Conservation (phyloP, 345 rosid species). For the Acer saccharum region DNA sequence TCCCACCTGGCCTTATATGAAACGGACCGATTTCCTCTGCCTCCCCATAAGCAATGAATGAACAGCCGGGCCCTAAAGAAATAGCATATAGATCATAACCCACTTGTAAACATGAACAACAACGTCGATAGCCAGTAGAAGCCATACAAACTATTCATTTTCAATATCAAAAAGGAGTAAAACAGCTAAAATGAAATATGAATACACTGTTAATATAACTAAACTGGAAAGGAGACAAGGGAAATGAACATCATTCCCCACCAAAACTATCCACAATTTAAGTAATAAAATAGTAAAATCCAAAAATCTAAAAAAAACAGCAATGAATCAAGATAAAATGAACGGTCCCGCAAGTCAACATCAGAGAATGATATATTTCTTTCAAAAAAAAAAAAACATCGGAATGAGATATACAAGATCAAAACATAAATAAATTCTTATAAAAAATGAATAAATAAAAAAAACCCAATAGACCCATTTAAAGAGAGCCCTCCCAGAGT, state of each 20-base stretch:
- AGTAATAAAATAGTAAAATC: neutral
- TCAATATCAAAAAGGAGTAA: too few relatives aligned
- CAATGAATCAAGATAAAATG: neutral
- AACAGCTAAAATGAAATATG: neutral
- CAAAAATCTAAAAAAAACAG: neutral
- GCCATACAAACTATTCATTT: neutral
- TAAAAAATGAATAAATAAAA: too few relatives aligned
- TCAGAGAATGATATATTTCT: slow-evolving; percentile 48
- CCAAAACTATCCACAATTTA: neutral
- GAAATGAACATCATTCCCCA: too few relatives aligned
- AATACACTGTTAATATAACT: neutral
- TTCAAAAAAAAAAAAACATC: too few relatives aligned
- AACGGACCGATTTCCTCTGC: slow-evolving; percentile 96
- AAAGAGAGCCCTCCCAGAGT: slow-evolving; percentile 70
- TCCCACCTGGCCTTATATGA: slow-evolving; percentile 74
- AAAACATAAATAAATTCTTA: too few relatives aligned
- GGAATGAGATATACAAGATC: neutral
- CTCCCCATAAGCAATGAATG: slow-evolving; percentile 82
- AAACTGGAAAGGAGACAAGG: neutral
- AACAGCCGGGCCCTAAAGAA: slow-evolving; percentile 89
- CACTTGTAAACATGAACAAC: neutral
- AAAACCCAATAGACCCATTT: slow-evolving; percentile 54
- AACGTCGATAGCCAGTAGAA: neutral
- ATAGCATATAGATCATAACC: slow-evolving; percentile 8
- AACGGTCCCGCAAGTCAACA: slow-evolving; percentile 33